phyloP scores from a whole-genome alignment of 768 basidiomycete genomes.

The Rhodotorula diobovata region DNA sequence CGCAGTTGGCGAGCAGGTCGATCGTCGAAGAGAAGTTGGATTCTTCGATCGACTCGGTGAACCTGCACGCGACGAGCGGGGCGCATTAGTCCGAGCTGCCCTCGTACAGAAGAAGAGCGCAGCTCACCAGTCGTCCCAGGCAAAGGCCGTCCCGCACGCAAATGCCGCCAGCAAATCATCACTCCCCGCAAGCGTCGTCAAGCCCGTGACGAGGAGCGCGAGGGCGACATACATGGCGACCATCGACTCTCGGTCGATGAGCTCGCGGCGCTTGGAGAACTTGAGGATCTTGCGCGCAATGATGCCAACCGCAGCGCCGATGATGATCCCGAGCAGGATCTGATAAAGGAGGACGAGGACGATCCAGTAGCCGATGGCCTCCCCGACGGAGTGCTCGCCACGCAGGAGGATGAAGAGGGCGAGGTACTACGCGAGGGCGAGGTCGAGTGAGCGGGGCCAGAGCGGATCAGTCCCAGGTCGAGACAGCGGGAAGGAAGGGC shows the following conservation, averaged over 20 bases:
- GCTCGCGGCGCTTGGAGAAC: slow-evolving; percentile 44
- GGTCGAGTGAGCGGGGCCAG: too few species aligned
- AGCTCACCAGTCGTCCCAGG: slow-evolving; percentile 43
- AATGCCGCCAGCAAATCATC: slow-evolving; percentile 76
- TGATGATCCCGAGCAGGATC: slow-evolving; percentile 47
- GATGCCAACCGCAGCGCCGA: slow-evolving; percentile 49
- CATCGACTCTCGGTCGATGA: slow-evolving; percentile 52
- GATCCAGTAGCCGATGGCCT: slow-evolving; percentile 82
- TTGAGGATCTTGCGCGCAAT: slow-evolving; percentile 48
- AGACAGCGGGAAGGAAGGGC: background rate
- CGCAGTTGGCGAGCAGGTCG: slow-evolving; percentile 90
- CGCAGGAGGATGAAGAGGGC: slow-evolving; percentile 82
- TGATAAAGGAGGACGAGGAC: slow-evolving; percentile 46
- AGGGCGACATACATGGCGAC: slow-evolving; percentile 53
- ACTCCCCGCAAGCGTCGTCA: slow-evolving; percentile 50
- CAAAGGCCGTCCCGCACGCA: slow-evolving; percentile 85
- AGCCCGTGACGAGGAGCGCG: slow-evolving; percentile 76
- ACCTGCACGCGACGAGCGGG: slow-evolving; percentile 14
- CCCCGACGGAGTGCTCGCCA: slow-evolving; percentile 51
- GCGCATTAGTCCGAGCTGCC: background rate
- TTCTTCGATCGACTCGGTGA: slow-evolving; percentile 58
- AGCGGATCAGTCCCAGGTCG: background rate
- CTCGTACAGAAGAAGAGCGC: background rate
- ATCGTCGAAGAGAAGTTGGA: slow-evolving; percentile 93
- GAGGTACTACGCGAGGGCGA: slow-evolving; percentile 48